Percentiles rank a stretch among this genome's conserved stretches.
These are phyloP conservation scores for Penicillium crystallinum DNA, from an alignment of 495 filamentous ascomycete species.

Conservation along the genomic window DNA sequence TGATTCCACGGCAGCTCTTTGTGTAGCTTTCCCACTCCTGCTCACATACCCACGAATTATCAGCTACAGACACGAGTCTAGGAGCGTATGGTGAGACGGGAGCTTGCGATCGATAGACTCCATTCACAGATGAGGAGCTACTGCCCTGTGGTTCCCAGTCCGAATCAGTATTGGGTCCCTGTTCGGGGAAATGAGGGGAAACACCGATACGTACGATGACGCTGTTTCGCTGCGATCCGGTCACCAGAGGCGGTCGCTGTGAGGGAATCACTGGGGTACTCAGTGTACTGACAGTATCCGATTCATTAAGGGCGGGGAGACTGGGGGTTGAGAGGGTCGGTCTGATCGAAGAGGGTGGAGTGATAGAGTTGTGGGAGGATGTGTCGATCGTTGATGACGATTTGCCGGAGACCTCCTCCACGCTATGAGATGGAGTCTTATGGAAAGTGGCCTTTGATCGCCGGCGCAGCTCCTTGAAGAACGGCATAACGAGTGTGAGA, in stretches of 20 bases:
- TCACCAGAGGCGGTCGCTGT: slow-evolving; percentile 41
- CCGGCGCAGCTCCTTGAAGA: slow-evolving; percentile 74
- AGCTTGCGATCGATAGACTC: slow-evolving; percentile 44
- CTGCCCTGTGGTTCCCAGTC: slow-evolving; percentile 24
- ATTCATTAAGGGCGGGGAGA: slow-evolving; percentile 49
- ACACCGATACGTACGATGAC: slow-evolving; percentile 35
- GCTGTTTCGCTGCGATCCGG: slow-evolving; percentile 47
- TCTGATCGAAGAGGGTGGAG: slow-evolving; percentile 56
- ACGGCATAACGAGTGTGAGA: slow-evolving; percentile 43
- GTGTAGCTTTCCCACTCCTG: not conserved
- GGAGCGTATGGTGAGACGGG: slow-evolving; percentile 74
- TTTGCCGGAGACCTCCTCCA: slow-evolving; percentile 47
- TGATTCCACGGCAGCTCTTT: not conserved
- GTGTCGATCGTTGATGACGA: slow-evolving; percentile 64
- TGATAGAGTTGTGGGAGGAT: slow-evolving; percentile 48
- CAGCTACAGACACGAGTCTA: slow-evolving; percentile 65
- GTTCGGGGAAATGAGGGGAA: not conserved
- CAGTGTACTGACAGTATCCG: slow-evolving; percentile 23
- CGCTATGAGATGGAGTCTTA: slow-evolving; percentile 48
- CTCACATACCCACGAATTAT: slow-evolving; percentile 70
- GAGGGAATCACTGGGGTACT: slow-evolving; percentile 33
- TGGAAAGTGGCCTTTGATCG: slow-evolving; percentile 64
- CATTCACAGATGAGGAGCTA: slow-evolving; percentile 47
- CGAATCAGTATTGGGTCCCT: not conserved
- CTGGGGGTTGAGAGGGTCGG: slow-evolving; percentile 50